phyloP scores from a whole-genome alignment of 2,329 filamentous ascomycete species.

The Sarocladiaceae sp. region DNA sequence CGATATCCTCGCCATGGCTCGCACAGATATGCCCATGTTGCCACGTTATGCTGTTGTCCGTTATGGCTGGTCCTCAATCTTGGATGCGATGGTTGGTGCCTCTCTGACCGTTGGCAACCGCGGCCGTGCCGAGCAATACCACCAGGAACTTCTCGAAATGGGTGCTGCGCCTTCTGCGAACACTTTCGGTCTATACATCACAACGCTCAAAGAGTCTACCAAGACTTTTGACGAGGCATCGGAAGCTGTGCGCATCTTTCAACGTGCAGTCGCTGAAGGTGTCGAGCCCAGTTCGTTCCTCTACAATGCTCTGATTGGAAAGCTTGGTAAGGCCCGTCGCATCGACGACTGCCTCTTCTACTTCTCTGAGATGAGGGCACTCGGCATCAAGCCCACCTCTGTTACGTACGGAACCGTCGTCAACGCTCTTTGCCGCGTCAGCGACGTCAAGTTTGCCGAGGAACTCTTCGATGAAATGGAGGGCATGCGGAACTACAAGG shows the following conservation, averaged over 20 bases:
- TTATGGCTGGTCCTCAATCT: constrained; percentile 93
- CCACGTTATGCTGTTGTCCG: constrained; percentile 82
- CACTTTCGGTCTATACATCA: constrained; percentile 97
- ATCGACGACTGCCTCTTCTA: constrained; percentile 98
- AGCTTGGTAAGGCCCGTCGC: constrained; percentile 93
- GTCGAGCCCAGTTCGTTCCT: constrained; percentile 95
- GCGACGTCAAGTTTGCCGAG: constrained; percentile 95
- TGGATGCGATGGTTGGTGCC: constrained; percentile 94
- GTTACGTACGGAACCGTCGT: constrained; percentile 98
- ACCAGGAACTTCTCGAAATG: constrained; percentile 87
- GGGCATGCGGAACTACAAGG: constrained; percentile 97
- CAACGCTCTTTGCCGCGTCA: constrained; percentile 94
- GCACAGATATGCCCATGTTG: constrained; percentile 80
- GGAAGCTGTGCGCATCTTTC: constrained; percentile 96
- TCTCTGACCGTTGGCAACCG: constrained; percentile 82
- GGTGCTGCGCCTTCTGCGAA: constrained; percentile 91
- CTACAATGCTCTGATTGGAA: constrained; percentile 97
- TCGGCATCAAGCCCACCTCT: constrained; percentile 90
- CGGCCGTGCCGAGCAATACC: constrained; percentile 75
- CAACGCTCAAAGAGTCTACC: constrained; percentile 94
- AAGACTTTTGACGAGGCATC: constrained; percentile 98
- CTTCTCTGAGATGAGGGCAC: constrained; percentile 93
- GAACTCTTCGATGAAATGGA: constrained; percentile 99
- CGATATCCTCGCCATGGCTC: constrained; percentile 85
- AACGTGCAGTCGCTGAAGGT: constrained; percentile 86